These are phyloP conservation scores for Hypericum androsaemum DNA, from an alignment of 345 rosid species.

Conservation along the genomic window DNA sequence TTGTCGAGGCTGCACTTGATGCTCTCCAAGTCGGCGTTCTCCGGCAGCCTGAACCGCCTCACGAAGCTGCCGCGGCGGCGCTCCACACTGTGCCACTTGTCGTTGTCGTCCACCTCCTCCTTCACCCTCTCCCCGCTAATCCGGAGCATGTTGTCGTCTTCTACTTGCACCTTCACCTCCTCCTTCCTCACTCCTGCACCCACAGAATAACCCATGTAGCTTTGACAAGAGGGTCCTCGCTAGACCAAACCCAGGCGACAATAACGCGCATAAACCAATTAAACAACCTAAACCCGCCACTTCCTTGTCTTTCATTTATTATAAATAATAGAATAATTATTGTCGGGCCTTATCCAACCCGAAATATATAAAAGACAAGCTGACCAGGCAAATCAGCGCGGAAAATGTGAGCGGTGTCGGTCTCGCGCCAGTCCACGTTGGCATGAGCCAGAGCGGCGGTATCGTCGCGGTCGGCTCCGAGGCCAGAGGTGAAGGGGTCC, in stretches of 20 bases:
- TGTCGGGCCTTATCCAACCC: too few species aligned
- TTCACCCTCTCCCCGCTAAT: conserved; percentile 13
- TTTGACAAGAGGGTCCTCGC: neutral
- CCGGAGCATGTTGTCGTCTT: conserved; percentile 13
- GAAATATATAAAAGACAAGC: too few species aligned
- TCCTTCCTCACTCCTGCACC: conserved; percentile 10
- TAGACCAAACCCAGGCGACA: conserved; percentile 1
- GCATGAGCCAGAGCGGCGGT: conserved; percentile 1
- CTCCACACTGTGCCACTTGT: conserved; percentile 17
- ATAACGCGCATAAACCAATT: conserved; percentile 7
- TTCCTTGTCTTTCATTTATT: conserved; percentile 6
- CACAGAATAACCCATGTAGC: neutral
- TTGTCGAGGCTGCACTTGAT: conserved; percentile 11
- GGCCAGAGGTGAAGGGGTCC: neutral
- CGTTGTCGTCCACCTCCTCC: conserved; percentile 8
- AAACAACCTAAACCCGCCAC: conserved; percentile 7
- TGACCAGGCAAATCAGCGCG: conserved; percentile 14
- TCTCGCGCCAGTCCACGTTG: conserved; percentile 18
- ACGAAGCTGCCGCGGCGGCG: conserved; percentile 10
- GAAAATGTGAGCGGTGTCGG: conserved; percentile 10
- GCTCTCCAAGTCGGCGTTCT: conserved; percentile 10
- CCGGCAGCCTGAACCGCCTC: conserved; percentile 12
- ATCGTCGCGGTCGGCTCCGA: neutral
- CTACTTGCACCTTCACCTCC: conserved; percentile 10
- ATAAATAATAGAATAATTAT: too few species aligned